These are phyloP conservation scores for Perkinsus marinus DNA, from an alignment of 169 alveolate species.

Conservation along the genomic window DNA sequence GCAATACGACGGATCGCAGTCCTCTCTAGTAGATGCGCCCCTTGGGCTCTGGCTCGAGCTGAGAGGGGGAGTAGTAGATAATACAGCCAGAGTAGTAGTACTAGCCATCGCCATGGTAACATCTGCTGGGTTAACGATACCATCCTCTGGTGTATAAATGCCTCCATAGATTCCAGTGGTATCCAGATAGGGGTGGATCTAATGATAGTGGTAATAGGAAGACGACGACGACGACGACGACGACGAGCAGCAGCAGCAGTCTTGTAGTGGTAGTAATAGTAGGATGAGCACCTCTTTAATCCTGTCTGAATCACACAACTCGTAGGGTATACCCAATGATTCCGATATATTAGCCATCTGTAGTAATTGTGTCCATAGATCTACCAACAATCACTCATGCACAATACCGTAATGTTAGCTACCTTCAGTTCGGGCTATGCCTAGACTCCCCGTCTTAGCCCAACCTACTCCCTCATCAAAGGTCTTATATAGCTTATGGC, in stretches of 20 bases:
- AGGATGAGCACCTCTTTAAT: background rate
- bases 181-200: background rate
- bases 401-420: background rate
- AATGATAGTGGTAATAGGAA: background rate
- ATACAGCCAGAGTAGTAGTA: background rate
- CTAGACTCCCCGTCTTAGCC: background rate
- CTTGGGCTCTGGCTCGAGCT: background rate
- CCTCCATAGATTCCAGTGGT: background rate
- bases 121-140: slow-evolving; percentile 11
- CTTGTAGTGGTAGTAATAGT: background rate
- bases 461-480: background rate
- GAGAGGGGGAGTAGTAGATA: background rate
- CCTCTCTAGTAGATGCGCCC: background rate
- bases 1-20: background rate
- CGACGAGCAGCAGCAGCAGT: too few species aligned
- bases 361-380: background rate
- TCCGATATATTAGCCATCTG: background rate
- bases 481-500: background rate
- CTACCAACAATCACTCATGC: background rate
- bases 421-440: background rate
- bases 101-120: slow-evolving; percentile 4
- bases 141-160: background rate
- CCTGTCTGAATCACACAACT: background rate
- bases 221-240: too few species aligned
- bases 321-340: background rate